phyloP scores from a whole-genome alignment of 2,329 filamentous ascomycete genomes.

The Colletotrichum navitas region DNA sequence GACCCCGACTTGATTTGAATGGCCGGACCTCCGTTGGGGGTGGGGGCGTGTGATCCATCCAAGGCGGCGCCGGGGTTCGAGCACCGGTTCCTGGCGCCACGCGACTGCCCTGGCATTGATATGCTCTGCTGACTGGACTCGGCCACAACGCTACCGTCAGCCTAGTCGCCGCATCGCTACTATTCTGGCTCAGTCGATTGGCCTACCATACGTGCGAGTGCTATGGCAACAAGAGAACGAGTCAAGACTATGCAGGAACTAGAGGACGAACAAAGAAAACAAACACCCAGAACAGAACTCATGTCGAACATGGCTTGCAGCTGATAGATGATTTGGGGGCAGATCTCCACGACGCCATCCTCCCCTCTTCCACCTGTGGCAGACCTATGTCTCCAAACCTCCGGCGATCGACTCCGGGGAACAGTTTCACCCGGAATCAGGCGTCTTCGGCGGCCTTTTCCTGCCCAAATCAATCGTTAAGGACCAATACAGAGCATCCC shows the following conservation, averaged over 20 bases:
- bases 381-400: slow-evolving; percentile 7
- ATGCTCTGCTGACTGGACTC: slow-evolving; percentile 15
- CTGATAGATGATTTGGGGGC: background rate
- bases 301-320: background rate
- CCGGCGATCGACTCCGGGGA: slow-evolving; percentile 26
- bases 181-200: slow-evolving; percentile 1
- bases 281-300: background rate
- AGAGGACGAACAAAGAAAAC: background rate
- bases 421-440: background rate
- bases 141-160: slow-evolving; percentile 31
- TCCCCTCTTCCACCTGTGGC: too few relatives aligned
- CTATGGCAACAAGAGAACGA: slow-evolving; percentile 15
- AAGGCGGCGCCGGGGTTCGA: slow-evolving; percentile 8
- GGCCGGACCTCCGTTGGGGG: slow-evolving; percentile 41
- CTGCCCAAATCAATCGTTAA: background rate
- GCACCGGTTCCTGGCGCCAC: slow-evolving; percentile 38
- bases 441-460: background rate
- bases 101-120: slow-evolving; percentile 33
- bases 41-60: slow-evolving; percentile 5
- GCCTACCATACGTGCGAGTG: slow-evolving; percentile 10
- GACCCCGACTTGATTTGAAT: background rate
- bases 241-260: background rate
- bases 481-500: background rate
- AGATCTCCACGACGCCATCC: background rate
- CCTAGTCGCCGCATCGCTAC: slow-evolving; percentile 7